These are phyloP conservation scores for Sporothrix brunneoviolacea DNA, from an alignment of 2,329 filamentous ascomycete species.

Conservation along the genomic window DNA sequence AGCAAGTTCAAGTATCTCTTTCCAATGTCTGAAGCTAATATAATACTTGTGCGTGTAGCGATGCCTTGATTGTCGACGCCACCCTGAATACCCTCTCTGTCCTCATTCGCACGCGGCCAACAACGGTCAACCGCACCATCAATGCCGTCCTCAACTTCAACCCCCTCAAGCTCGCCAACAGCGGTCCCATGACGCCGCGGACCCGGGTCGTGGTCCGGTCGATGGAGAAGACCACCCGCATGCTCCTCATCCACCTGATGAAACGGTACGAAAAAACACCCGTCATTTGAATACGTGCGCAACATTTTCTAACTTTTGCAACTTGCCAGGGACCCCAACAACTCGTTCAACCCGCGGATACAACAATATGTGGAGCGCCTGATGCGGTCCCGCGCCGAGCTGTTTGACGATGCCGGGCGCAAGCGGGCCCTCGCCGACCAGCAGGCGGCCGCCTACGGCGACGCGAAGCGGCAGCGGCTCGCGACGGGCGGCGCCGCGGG, in stretches of 20 bases:
- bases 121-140: conserved; percentile 77
- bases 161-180: conserved; percentile 69
- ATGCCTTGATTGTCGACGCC: conserved; percentile 81
- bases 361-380: conserved; percentile 82
- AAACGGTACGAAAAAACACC: conserved; percentile 51
- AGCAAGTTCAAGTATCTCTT: too few relatives aligned
- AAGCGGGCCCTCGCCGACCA: conserved; percentile 71
- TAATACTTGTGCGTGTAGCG: conserved; percentile 44
- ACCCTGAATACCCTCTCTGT: conserved; percentile 84
- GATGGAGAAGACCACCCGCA: conserved; percentile 87
- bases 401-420: conserved; percentile 69
- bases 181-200: conserved; percentile 70
- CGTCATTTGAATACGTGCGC: too few relatives aligned
- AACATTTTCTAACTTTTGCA: too few relatives aligned
- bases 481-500: conserved; percentile 41
- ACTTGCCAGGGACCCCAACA: conserved; percentile 63
- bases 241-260: conserved; percentile 73
- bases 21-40: neutral
- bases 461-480: conserved; percentile 77
- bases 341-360: conserved; percentile 68
- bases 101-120: conserved; percentile 73
- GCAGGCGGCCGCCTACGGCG: conserved; percentile 62
- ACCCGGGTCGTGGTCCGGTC: conserved; percentile 79
- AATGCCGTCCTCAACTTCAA: conserved; percentile 86
- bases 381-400: conserved; percentile 68